Conservation (phyloP, 306 rosid species). For the Lupinus albus region DNA sequence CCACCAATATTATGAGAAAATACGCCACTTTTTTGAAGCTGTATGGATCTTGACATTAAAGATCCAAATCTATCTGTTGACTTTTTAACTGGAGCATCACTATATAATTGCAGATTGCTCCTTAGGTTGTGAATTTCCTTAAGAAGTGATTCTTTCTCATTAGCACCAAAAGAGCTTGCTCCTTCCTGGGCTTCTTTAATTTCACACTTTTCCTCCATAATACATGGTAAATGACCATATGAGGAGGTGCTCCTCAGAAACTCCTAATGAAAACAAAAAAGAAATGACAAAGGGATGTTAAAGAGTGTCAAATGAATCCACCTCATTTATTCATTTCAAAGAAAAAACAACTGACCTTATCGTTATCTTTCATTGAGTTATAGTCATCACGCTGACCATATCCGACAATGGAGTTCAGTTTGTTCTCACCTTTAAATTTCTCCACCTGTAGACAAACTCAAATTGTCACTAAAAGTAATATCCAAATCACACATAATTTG, state of each 20-base stretch:
- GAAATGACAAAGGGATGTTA: constrained; percentile 16
- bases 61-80: constrained; percentile 81
- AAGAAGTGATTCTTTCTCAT: constrained; percentile 86
- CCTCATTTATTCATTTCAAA: not conserved
- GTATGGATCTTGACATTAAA: constrained; percentile 75
- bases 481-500: constrained; percentile 30
- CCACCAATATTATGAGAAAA: constrained; percentile 46
- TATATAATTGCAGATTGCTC: constrained; percentile 62
- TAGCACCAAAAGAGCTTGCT: constrained; percentile 50
- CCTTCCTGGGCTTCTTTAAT: constrained; percentile 69
- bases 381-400: constrained; percentile 41
- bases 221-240: constrained; percentile 41
- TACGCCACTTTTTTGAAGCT: constrained; percentile 61
- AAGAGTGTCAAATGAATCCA: not conserved
- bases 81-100: constrained; percentile 57
- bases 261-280: constrained; percentile 43
- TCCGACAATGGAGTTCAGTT: constrained; percentile 36
- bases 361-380: constrained; percentile 38
- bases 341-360: constrained; percentile 37
- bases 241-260: constrained; percentile 34
- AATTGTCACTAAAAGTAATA: constrained; percentile 36
- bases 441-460: constrained; percentile 51
- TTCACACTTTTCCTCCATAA: constrained; percentile 64
- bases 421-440: constrained; percentile 50
- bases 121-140: constrained; percentile 72